phyloP scores from a whole-genome alignment of 108 stramenopile genomes.

The Cyclostephanos tholiformis region DNA sequence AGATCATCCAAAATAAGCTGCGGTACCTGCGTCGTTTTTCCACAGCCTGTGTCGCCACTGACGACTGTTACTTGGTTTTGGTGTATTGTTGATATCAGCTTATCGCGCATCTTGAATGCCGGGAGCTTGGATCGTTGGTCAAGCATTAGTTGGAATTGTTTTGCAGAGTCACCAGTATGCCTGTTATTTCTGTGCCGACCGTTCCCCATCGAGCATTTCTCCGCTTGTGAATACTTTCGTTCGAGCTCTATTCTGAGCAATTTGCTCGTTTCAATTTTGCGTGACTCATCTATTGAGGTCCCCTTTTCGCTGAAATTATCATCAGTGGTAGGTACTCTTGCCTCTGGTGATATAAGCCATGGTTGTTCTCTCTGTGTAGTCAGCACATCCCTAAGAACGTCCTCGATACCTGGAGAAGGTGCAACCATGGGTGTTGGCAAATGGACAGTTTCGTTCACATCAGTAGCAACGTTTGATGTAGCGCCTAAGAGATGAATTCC shows the following conservation, averaged over 20 bases:
- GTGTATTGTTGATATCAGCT: constrained; percentile 62
- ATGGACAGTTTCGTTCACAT: constrained; percentile 16
- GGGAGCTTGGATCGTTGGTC: constrained; percentile 60
- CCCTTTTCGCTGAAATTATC: constrained; percentile 10
- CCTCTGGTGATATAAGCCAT: constrained; percentile 74
- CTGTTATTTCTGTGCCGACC: constrained; percentile 14
- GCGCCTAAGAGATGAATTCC: constrained; percentile 37
- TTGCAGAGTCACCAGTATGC: background rate
- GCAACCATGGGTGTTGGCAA: constrained; percentile 66
- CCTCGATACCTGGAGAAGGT: constrained; percentile 54
- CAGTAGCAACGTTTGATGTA: background rate
- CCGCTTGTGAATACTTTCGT: constrained; percentile 45
- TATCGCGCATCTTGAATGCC: constrained; percentile 60
- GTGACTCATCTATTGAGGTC: constrained; percentile 11
- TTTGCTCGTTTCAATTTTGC: constrained; percentile 50
- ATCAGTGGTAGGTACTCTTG: constrained; percentile 49
- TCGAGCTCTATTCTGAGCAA: constrained; percentile 44
- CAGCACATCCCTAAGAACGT: constrained; percentile 59
- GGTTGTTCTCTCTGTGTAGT: constrained; percentile 66
- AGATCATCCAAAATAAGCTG: constrained; percentile 89
- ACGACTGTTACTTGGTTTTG: constrained; percentile 69
- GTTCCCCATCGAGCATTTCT: constrained; percentile 23
- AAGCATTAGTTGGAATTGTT: constrained; percentile 54
- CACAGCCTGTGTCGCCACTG: constrained; percentile 86
- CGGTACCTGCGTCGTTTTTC: constrained; percentile 66